A percentile compares a stretch with the other conserved stretches of the same genome.
Conservation (phyloP, 371 early-diverging fungal species). For the Lichtheimia ornata region DNA sequence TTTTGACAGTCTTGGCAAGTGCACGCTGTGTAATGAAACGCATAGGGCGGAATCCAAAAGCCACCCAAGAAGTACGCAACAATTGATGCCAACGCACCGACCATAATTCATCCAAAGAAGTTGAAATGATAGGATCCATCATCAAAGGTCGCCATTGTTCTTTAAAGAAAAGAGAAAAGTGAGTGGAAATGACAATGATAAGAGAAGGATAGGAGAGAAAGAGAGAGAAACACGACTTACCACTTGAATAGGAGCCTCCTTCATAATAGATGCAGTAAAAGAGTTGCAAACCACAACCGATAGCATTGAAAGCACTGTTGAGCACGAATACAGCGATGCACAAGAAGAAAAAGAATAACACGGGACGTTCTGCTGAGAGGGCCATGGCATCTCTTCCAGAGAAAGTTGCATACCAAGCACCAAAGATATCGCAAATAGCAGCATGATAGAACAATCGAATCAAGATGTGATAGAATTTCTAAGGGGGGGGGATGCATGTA, state of each 20-base stretch:
- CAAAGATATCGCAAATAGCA: slow-evolving; percentile 24
- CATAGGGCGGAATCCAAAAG: slow-evolving; percentile 39
- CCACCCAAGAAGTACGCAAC: slow-evolving; percentile 40
- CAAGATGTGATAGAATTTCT: slow-evolving; percentile 44
- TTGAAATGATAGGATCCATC: slow-evolving; percentile 29
- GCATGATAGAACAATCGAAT: slow-evolving; percentile 14
- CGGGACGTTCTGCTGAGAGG: slow-evolving; percentile 18
- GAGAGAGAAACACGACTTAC: slow-evolving; percentile 12
- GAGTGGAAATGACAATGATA: too few relatives aligned
- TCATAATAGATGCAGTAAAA: slow-evolving; percentile 34
- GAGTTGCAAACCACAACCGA: slow-evolving; percentile 32
- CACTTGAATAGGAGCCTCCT: slow-evolving; percentile 36
- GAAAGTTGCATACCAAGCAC: slow-evolving; percentile 27
- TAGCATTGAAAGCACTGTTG: slow-evolving; percentile 29
- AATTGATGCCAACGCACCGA: slow-evolving; percentile 45
- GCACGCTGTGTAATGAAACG: slow-evolving; percentile 26
- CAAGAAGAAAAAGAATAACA: slow-evolving; percentile 26
- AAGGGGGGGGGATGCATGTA: not conserved
- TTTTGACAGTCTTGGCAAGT: slow-evolving; percentile 25
- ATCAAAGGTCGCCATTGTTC: slow-evolving; percentile 45
- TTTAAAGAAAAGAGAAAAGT: slow-evolving; percentile 3
- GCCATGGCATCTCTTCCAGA: slow-evolving; percentile 19
- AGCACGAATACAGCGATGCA: slow-evolving; percentile 15
- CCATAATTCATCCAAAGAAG: slow-evolving; percentile 38
- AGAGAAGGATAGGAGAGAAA: too few relatives aligned